Evolutionary conservation across 345 rosid genomes (phyloP).

Genomic region (Pistacia integerrima): DNA sequence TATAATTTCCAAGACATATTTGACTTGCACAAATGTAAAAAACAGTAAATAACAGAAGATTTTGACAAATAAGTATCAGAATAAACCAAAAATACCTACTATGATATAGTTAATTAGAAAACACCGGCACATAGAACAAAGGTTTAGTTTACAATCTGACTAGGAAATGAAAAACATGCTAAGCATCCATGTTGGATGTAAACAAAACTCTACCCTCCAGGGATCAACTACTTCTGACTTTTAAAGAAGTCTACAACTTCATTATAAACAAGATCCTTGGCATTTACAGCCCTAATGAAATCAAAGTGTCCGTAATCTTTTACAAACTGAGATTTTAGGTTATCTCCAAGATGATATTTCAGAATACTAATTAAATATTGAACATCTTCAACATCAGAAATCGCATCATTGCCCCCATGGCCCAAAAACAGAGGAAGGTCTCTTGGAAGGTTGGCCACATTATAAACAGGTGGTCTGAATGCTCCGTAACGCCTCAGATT

Average conservation of each 20-base stretch:
- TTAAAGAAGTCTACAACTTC: conserved; percentile 60
- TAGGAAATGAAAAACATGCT: not conserved
- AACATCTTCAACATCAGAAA: conserved; percentile 68
- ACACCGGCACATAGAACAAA: not conserved
- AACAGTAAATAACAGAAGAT: not conserved
- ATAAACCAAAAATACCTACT: not conserved
- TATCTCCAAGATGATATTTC: conserved; percentile 62
- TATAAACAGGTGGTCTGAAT: conserved; percentile 58
- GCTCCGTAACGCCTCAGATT: conserved; percentile 70
- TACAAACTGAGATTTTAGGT: conserved; percentile 61
- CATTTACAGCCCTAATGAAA: conserved; percentile 81
- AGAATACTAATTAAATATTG: conserved; percentile 52
- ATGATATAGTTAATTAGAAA: not conserved
- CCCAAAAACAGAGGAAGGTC: conserved; percentile 70
- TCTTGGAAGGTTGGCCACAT: conserved; percentile 69
- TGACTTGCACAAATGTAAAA: not conserved
- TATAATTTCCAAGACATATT: not conserved
- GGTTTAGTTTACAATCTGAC: not conserved
- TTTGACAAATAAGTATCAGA: not conserved
- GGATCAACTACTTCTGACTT: conserved; percentile 4
- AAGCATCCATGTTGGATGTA: not conserved
- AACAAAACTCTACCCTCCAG: too few relatives aligned
- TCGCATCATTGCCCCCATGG: conserved; percentile 73
- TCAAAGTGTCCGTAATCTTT: conserved; percentile 79
- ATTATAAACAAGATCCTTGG: conserved; percentile 75